phyloP scores from a whole-genome alignment of 345 rosid genomes.

The Aegle marmelos region DNA sequence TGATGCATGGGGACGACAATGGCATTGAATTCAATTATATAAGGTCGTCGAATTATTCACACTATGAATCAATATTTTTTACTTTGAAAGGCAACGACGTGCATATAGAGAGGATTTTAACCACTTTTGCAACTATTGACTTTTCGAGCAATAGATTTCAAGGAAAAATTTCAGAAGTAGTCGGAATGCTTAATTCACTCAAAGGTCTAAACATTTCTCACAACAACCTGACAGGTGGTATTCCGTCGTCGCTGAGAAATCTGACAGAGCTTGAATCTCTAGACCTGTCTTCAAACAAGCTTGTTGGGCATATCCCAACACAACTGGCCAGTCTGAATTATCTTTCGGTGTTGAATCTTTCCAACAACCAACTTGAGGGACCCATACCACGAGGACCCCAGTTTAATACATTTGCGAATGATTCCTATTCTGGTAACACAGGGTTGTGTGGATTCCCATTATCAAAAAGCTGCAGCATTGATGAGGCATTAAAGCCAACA shows the following conservation, averaged over 20 bases:
- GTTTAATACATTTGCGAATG: fast-evolving
- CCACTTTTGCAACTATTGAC: not conserved
- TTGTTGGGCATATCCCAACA: no score
- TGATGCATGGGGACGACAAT: not conserved
- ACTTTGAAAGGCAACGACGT: not conserved
- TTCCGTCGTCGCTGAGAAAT: no score
- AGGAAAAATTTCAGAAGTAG: not conserved
- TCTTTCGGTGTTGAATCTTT: not conserved
- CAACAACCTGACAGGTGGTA: no score
- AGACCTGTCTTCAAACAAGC: no score
- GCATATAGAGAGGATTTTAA: not conserved
- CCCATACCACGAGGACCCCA: not conserved
- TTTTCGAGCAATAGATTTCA: not conserved
- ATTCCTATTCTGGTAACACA: not conserved
- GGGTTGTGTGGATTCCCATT: not conserved
- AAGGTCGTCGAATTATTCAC: not conserved
- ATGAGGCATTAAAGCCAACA: not conserved
- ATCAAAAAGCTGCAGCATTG: not conserved
- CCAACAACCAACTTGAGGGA: not conserved
- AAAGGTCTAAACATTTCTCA: no score
- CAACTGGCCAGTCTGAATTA: not conserved
- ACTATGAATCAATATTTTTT: not conserved
- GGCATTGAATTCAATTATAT: not conserved
- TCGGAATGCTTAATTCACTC: not conserved
- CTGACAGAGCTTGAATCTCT: no score